Evolutionary conservation across 2,329 filamentous ascomycete species (phyloP), one percentile per base, ranked within the genome.

Genomic region (Cylindrodendrum hubeiense): DNA sequence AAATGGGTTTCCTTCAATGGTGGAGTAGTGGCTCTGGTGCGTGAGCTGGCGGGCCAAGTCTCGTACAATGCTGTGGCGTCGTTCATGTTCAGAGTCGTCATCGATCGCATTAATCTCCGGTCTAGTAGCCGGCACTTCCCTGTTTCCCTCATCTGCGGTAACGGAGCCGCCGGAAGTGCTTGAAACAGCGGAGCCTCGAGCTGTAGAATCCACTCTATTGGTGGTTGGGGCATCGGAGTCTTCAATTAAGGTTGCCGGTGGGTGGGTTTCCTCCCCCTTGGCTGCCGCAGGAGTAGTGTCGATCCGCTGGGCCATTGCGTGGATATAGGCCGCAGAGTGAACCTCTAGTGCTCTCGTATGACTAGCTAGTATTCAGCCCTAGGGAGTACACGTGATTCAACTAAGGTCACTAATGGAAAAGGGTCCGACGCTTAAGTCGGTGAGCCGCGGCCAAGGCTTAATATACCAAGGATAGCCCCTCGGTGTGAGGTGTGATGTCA

Each of bases 21-120:
- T 17, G 61, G 88, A 89, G 12, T 85, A 82, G 70, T 88, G 87
- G 57, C 81, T 81, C 56, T 84, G 82, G 34, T 79, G 78, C 2
- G 86, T 87, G 73, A 85, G 86, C 60, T 81, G 80, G 24, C 85
- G 82, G 3, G 86, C 86, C 5, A 89, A 78, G 9, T 80, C 78
- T 56, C 86, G 84, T 8, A 89, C 85, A 15, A 84, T 76, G 22
- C 70, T 72, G 10, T 50, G 52, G 5, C 69, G 66, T 4, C 70
- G 69, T 15, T 70, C 69, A 2, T 65, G 54, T 71, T 86, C 85
- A 13, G 78, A 77, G 50, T 76, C 79, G 9, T 82, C 79, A 24
- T 79, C 79, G 17, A 77, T 78, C 10, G 79, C 79, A 41, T 77
- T 66, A 3, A 60, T 54, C 2, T 63, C 63, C 12, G 39, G 54